Percentiles rank a stretch among this genome's conserved stretches.
Evolutionary conservation across 2,329 filamentous ascomycete species (phyloP).

Genomic region (Microcyclospora pomicola): DNA sequence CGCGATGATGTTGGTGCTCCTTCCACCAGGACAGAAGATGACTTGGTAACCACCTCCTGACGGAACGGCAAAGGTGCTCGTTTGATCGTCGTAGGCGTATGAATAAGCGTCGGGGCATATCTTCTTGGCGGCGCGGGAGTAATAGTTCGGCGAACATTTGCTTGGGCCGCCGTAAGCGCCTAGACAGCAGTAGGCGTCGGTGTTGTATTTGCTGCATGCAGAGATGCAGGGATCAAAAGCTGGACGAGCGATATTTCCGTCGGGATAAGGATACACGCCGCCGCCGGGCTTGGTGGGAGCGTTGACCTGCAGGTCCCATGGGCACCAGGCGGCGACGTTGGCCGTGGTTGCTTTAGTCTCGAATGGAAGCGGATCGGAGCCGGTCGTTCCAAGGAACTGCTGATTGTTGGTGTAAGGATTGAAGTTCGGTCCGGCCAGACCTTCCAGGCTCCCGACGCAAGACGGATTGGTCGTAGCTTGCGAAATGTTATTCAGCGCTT

Average conservation of each 20-base stretch:
- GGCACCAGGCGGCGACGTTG: slow-evolving; percentile 57
- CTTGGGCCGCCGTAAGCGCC: slow-evolving; percentile 51
- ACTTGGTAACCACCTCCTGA: slow-evolving; percentile 64
- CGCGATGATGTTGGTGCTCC: slow-evolving; percentile 36
- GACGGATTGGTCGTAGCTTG: slow-evolving; percentile 64
- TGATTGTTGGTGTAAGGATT: slow-evolving; percentile 40
- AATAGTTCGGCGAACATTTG: slow-evolving; percentile 52
- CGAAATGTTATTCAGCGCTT: slow-evolving; percentile 47
- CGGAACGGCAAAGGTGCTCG: slow-evolving; percentile 43
- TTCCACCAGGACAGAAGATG: slow-evolving; percentile 55
- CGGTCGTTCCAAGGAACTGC: slow-evolving; percentile 46
- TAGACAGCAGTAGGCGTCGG: slow-evolving; percentile 60
- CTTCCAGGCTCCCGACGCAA: slow-evolving; percentile 57
- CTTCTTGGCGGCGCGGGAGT: slow-evolving; percentile 55
- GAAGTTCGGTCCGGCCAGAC: slow-evolving; percentile 35
- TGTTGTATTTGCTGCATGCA: slow-evolving; percentile 56
- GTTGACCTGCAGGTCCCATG: slow-evolving; percentile 59
- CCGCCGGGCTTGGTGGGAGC: slow-evolving; percentile 57
- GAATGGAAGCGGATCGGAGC: slow-evolving; percentile 52
- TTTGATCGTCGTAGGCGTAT: slow-evolving; percentile 49
- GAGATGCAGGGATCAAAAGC: slow-evolving; percentile 66
- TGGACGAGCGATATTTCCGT: slow-evolving; percentile 56
- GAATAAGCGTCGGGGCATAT: slow-evolving; percentile 79
- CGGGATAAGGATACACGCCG: slow-evolving; percentile 68
- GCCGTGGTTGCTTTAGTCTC: slow-evolving; percentile 45